A percentile compares a stretch with the other conserved stretches of the same genome.
phyloP scores from a whole-genome alignment of 2,329 filamentous ascomycete species.

The Tothia fuscella region DNA sequence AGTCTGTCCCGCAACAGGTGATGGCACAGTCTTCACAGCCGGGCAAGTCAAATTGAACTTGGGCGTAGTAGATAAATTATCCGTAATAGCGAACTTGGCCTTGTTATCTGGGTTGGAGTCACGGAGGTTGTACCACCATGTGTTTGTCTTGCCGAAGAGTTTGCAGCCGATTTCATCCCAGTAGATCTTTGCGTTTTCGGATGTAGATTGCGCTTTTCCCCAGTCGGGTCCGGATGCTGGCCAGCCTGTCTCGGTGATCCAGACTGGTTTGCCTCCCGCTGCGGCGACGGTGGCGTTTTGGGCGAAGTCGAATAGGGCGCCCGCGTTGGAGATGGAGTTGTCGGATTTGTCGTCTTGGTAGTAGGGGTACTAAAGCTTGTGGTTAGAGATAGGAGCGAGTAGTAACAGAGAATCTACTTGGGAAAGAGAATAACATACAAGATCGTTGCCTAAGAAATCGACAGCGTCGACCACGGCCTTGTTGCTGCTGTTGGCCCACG shows the following conservation, averaged over 20 bases:
- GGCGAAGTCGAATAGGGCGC: slow-evolving; percentile 19
- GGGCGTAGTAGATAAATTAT: slow-evolving; percentile 40
- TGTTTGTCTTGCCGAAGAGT: slow-evolving; percentile 11
- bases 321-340: slow-evolving; percentile 21
- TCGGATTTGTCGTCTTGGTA: slow-evolving; percentile 24
- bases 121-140: slow-evolving; percentile 25
- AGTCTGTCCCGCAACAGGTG: slow-evolving; percentile 13
- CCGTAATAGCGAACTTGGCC: slow-evolving; percentile 46
- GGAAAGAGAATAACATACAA: too few species aligned
- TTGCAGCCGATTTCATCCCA: slow-evolving; percentile 13
- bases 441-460: slow-evolving; percentile 26
- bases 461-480: slow-evolving; percentile 23
- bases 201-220: slow-evolving; percentile 8
- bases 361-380: slow-evolving; percentile 28
- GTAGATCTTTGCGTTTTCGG: slow-evolving; percentile 12
- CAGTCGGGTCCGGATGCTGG: slow-evolving; percentile 11
- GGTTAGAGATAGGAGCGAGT: too few species aligned
- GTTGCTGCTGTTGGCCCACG: slow-evolving; percentile 22
- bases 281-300: slow-evolving; percentile 19
- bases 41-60: slow-evolving; percentile 43
- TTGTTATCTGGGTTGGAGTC: slow-evolving; percentile 43
- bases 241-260: slow-evolving; percentile 26
- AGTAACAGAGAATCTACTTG: too few species aligned
- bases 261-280: slow-evolving; percentile 20
- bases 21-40: too few species aligned